These are phyloP conservation scores for Wallacemonas sp. DNA, from an alignment of 208 protist species.

Conservation along the genomic window DNA sequence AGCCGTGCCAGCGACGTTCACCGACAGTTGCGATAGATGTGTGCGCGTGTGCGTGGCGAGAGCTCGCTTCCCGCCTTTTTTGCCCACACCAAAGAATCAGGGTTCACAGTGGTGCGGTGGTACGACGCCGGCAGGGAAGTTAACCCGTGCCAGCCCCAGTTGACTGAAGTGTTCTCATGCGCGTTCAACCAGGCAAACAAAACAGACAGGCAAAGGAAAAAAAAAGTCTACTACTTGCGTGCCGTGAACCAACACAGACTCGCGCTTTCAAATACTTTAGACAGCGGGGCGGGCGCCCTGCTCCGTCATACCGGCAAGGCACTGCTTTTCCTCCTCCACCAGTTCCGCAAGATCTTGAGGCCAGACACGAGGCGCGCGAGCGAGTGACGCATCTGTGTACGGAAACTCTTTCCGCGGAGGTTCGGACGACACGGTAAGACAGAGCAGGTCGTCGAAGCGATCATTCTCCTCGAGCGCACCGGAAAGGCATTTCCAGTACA, in stretches of 20 bases:
- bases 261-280: too few relatives aligned
- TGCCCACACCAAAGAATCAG: too few relatives aligned
- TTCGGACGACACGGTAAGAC: conserved; percentile 23
- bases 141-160: too few relatives aligned
- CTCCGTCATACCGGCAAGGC: not conserved
- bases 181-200: not conserved
- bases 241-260: not conserved
- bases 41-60: too few relatives aligned
- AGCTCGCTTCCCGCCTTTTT: too few relatives aligned
- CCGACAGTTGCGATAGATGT: too few relatives aligned
- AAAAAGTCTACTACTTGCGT: not conserved
- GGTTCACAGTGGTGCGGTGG: too few relatives aligned
- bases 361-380: conserved; percentile 36
- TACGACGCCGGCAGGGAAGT: too few relatives aligned
- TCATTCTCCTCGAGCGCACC: conserved; percentile 32
- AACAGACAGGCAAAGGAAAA: not conserved
- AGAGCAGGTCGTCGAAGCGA: conserved; percentile 48
- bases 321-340: conserved; percentile 31
- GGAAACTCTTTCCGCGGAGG: not conserved
- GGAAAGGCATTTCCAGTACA: conserved; percentile 59
- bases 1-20: too few relatives aligned
- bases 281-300: too few relatives aligned
- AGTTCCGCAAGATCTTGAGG: conserved; percentile 45
- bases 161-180: too few relatives aligned
- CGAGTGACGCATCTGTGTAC: conserved; percentile 21